A percentile compares a stretch with the other conserved stretches of the same genome.
Conservation (phyloP, 2,329 filamentous ascomycete species). For the Penicillium italicum region DNA sequence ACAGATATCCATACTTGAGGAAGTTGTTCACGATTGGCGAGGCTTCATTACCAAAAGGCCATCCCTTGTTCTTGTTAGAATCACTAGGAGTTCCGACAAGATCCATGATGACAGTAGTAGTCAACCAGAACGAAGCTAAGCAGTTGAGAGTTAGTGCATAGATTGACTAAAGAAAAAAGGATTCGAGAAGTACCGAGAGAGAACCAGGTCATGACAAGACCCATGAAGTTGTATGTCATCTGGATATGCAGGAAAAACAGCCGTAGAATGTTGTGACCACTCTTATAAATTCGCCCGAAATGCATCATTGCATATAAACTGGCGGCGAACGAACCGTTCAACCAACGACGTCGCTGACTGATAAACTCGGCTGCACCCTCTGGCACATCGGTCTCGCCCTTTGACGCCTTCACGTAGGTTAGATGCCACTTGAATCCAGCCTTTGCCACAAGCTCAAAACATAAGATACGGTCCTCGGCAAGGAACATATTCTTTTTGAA, state of each 20-base stretch:
- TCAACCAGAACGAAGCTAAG: conserved; percentile 25
- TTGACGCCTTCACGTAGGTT: conserved; percentile 95
- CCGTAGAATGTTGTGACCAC: conserved; percentile 89
- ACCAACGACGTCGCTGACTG: conserved; percentile 91
- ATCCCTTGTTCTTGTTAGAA: conserved; percentile 21
- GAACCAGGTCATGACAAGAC: conserved; percentile 88
- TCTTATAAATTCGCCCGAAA: conserved; percentile 96
- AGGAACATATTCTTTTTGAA: conserved; percentile 99
- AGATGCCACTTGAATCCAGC: conserved; percentile 98
- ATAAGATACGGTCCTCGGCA: conserved; percentile 98
- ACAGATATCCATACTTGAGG: conserved; percentile 85
- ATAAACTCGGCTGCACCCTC: conserved; percentile 96
- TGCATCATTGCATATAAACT: conserved; percentile 96
- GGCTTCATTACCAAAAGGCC: conserved; percentile 25
- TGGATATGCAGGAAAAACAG: conserved; percentile 98
- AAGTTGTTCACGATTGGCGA: conserved; percentile 83
- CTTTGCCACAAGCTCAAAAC: conserved; percentile 97
- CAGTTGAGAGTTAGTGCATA: not conserved
- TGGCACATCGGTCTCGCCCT: conserved; percentile 98
- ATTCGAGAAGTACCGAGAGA: conserved; percentile 48
- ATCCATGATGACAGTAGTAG: conserved; percentile 27
- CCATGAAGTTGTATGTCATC: conserved; percentile 85
- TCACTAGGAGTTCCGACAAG: conserved; percentile 24
- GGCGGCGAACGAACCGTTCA: conserved; percentile 97
- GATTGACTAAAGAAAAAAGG: not conserved